phyloP scores from a whole-genome alignment of 805 yeast species.

The Metschnikowia reukaufii region DNA sequence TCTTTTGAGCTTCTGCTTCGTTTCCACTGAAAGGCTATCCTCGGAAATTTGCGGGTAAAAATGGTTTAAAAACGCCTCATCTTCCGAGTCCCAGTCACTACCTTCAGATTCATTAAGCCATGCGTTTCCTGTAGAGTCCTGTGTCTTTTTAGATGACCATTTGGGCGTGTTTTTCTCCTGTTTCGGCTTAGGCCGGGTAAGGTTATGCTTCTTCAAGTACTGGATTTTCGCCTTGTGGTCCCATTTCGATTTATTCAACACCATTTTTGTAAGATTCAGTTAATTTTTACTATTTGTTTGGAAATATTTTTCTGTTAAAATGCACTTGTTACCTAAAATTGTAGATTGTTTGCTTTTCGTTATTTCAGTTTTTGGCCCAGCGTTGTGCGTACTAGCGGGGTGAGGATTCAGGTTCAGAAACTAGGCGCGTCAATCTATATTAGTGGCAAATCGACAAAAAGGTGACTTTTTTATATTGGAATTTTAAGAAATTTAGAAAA shows the following conservation, averaged over 20 bases:
- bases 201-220: conserved; percentile 44
- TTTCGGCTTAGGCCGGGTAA: conserved; percentile 18
- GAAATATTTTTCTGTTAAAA: neutral
- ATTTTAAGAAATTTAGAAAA: too few species aligned
- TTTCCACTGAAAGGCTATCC: conserved; percentile 31
- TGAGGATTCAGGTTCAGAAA: neutral
- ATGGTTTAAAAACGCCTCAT: conserved; percentile 40
- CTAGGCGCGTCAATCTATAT: neutral
- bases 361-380: neutral
- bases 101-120: conserved; percentile 26
- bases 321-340: too few species aligned
- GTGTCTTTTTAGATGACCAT: conserved; percentile 36
- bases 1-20: conserved; percentile 35
- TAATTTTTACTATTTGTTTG: neutral
- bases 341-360: too few species aligned
- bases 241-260: conserved; percentile 44
- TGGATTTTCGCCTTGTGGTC: conserved; percentile 42
- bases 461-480: neutral
- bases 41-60: conserved; percentile 42
- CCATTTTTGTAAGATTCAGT: conserved; percentile 28
- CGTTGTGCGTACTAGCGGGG: neutral
- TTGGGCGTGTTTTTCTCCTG: conserved; percentile 22
- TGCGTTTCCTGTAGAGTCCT: conserved; percentile 6
- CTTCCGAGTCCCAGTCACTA: conserved; percentile 43
- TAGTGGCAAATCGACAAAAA: neutral